These are phyloP conservation scores for Graphilbum sp. DNA, from an alignment of 2,329 filamentous ascomycete species.

Conservation along the genomic window DNA sequence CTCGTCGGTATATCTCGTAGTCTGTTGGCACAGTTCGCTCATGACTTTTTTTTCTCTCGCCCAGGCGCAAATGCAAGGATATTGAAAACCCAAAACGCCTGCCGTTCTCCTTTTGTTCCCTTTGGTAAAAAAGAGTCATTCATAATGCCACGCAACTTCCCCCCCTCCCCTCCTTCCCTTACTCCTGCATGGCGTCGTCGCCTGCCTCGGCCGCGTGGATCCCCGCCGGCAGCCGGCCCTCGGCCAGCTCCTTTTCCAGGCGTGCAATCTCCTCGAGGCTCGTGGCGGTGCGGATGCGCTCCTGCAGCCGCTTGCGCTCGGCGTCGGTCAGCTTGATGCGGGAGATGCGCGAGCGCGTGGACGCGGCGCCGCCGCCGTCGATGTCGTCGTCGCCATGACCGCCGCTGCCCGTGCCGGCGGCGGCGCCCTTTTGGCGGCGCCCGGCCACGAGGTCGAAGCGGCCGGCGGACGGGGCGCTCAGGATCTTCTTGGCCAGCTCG, in stretches of 20 bases:
- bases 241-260: constrained; percentile 81
- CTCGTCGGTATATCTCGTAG: no score
- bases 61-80: no score
- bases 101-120: not conserved
- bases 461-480: constrained; percentile 67
- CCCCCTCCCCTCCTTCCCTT: not conserved
- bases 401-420: constrained; percentile 14
- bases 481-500: constrained; percentile 63
- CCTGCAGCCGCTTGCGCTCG: constrained; percentile 73
- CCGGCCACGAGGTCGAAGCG: constrained; percentile 44
- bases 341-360: constrained; percentile 27
- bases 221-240: constrained; percentile 67
- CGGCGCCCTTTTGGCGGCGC: constrained; percentile 20
- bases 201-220: constrained; percentile 31
- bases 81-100: not conserved
- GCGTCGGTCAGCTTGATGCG: constrained; percentile 73
- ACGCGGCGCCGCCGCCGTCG: not conserved
- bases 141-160: not conserved
- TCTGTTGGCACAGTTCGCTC: no score
- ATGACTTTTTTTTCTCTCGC: no score
- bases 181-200: constrained; percentile 46
- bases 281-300: constrained; percentile 75
- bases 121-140: no score
- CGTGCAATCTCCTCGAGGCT: constrained; percentile 79
- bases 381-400: constrained; percentile 12